phyloP scores from a whole-genome alignment of 2,329 filamentous ascomycete species.

The Myriosclerotinia duriaeana region DNA sequence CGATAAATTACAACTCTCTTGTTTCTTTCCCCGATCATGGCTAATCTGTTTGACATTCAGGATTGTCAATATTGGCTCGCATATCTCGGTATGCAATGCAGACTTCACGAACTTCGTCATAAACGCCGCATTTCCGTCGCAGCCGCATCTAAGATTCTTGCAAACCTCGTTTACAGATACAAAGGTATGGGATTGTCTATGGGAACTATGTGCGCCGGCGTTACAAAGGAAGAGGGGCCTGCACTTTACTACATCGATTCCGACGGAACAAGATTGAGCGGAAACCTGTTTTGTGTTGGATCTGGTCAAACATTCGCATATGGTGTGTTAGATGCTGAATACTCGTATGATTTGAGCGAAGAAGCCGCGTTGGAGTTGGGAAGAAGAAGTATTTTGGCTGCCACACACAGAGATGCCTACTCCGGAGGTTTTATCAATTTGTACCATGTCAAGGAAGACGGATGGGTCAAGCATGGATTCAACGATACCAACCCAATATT shows the following conservation, averaged over 20 bases:
- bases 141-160: constrained; percentile 95
- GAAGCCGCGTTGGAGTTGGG: constrained; percentile 91
- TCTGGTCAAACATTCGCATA: constrained; percentile 99
- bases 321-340: constrained; percentile 94
- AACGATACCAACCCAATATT: constrained; percentile 98
- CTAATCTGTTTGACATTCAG: constrained; percentile 43
- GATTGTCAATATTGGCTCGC: constrained; percentile 99
- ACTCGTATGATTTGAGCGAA: constrained; percentile 81
- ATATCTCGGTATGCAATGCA: constrained; percentile 98
- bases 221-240: constrained; percentile 91
- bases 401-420: constrained; percentile 96
- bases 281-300: constrained; percentile 97
- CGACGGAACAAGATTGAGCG: constrained; percentile 87
- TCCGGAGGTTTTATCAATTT: constrained; percentile 98
- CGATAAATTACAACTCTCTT: neutral
- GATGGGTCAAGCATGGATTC: constrained; percentile 99
- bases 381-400: constrained; percentile 87
- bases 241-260: constrained; percentile 99
- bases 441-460: constrained; percentile 98
- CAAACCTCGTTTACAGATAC: constrained; percentile 97
- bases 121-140: constrained; percentile 98
- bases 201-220: constrained; percentile 99
- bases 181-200: constrained; percentile 98
- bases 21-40: neutral
- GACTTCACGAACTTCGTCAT: constrained; percentile 97